A percentile compares a stretch with the other conserved stretches of the same genome.
phyloP scores from a whole-genome alignment of 768 basidiomycete species.

The Saitozyma podzolica region DNA sequence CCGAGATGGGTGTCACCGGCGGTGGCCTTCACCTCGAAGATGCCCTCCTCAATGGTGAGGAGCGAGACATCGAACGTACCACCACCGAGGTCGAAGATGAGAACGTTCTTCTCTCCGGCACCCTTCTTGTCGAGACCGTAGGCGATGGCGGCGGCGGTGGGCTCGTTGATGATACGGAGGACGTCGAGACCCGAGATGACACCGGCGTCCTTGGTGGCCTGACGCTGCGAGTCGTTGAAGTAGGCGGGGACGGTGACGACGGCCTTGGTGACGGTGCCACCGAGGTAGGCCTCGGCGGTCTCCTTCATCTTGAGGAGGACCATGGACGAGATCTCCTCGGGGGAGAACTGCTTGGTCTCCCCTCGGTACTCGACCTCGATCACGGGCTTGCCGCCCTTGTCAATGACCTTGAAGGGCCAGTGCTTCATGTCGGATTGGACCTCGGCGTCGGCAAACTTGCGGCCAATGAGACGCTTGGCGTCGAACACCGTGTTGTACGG shows the following conservation, averaged over 20 bases:
- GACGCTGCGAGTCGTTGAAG: conserved; percentile 99
- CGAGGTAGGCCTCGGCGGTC: conserved; percentile 96
- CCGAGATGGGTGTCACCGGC: conserved; percentile 93
- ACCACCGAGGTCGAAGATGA: conserved; percentile 97
- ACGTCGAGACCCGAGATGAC: conserved; percentile 91
- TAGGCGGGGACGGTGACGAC: conserved; percentile 98
- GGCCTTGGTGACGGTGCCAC: conserved; percentile 92
- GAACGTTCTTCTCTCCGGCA: conserved; percentile 87
- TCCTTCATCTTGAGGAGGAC: conserved; percentile 97
- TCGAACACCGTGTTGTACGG: conserved; percentile 96
- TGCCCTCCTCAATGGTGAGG: conserved; percentile 89
- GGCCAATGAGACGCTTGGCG: conserved; percentile 93
- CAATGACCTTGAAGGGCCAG: conserved; percentile 70
- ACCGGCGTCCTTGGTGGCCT: conserved; percentile 97
- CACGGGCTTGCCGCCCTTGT: conserved; percentile 76
- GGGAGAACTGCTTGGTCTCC: conserved; percentile 77
- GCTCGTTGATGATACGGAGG: conserved; percentile 97
- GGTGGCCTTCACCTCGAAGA: conserved; percentile 83
- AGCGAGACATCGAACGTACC: conserved; percentile 99
- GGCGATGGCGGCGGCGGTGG: conserved; percentile 94
- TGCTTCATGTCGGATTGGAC: conserved; percentile 60
- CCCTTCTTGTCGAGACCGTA: conserved; percentile 95
- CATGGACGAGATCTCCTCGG: conserved; percentile 96
- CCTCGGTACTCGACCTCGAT: conserved; percentile 77
- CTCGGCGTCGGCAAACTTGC: conserved; percentile 57